A percentile compares a stretch with the other conserved stretches of the same genome.
Conservation (phyloP, 169 alveolate genomes). For the Sarcocystis neurona region DNA sequence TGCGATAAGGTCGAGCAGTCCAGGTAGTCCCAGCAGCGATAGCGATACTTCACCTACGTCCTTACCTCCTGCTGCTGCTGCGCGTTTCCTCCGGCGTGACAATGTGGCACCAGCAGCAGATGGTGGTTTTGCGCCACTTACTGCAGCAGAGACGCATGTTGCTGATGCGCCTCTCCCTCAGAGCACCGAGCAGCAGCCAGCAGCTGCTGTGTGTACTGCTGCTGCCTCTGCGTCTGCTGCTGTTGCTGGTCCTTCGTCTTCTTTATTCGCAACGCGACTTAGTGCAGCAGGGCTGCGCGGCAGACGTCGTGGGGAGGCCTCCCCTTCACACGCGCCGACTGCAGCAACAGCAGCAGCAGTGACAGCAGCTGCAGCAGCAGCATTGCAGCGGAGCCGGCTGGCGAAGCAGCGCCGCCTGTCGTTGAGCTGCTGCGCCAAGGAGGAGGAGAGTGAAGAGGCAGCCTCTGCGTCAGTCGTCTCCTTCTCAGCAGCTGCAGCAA, state of each 20-base stretch:
- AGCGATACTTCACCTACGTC: not conserved
- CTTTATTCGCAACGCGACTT: not conserved
- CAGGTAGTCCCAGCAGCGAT: not conserved
- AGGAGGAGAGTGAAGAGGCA: conserved; percentile 32
- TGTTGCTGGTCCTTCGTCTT: not conserved
- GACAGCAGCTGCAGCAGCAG: conserved; percentile 30
- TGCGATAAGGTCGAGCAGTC: not conserved
- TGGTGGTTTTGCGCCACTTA: not conserved
- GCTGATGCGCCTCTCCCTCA: conserved; percentile 1
- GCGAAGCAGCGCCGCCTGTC: conserved; percentile 11
- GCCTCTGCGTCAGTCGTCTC: not conserved
- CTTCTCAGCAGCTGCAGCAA: no score
- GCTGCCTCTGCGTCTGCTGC: not conserved
- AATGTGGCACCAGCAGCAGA: not conserved
- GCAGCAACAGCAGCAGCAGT: conserved; percentile 32
- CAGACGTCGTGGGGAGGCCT: not conserved
- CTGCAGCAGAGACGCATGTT: not conserved
- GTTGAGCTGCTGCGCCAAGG: conserved; percentile 20
- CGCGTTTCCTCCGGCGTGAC: not conserved
- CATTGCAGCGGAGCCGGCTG: not conserved
- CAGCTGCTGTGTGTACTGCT: not conserved
- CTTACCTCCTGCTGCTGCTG: not conserved
- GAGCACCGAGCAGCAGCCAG: not conserved
- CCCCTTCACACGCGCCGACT: conserved; percentile 19
- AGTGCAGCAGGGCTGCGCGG: conserved; percentile 3